Evolutionary conservation across 2,329 filamentous ascomycete species (phyloP), one percentile per base, ranked within the genome.

Genomic region (Aspergillus pseudoterreus): DNA sequence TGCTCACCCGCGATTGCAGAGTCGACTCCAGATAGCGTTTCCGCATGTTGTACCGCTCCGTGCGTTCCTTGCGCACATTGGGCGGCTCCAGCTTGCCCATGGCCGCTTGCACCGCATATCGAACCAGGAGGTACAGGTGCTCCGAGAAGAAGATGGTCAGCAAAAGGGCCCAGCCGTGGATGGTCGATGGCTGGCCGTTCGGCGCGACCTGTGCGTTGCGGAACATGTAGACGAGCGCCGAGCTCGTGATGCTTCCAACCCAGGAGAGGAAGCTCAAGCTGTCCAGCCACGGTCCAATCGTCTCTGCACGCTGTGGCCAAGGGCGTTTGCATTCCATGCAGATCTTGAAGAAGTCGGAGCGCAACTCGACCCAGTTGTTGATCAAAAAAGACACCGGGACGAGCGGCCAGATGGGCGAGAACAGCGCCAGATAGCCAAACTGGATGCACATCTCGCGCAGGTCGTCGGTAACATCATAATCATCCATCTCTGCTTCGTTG

Each of bases 351-450:
- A 94, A 92, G 67, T 99, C 94, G 1, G 90, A 91, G 35, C 94
- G 88, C 42, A 97, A 82, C 69, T 99, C 94, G 51, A 99, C 76
- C 91, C 92, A 97, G 74, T 99, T 95, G 74, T 97, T 99, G 73
- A 95, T 78, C 21, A 97, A 76, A 75, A 97, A 99, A 1, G 88
- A 94, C 51, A 90, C 81, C 1, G 88, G 87, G 0, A 92, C 92
- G 19, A 97, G 76, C 0, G 94, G 94, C 94, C 94, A 99, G 49
- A 95, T 84, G 4, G 94, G 89, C 0, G 90, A 95, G 73, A 97
- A 99, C 14, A 99, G 81, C 0, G 90, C 87, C 1, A 99, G 78
- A 69, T 97, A 97, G 36, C 92, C 90, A 77, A 82, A 91, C 61
- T 95, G 90, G 59, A 96, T 85, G 21, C 91, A 84, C 92, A 96